Evolutionary conservation across 805 yeast species (phyloP), one percentile per base, ranked within the genome.

Genomic region (Saccharomycopsis capsularis): DNA sequence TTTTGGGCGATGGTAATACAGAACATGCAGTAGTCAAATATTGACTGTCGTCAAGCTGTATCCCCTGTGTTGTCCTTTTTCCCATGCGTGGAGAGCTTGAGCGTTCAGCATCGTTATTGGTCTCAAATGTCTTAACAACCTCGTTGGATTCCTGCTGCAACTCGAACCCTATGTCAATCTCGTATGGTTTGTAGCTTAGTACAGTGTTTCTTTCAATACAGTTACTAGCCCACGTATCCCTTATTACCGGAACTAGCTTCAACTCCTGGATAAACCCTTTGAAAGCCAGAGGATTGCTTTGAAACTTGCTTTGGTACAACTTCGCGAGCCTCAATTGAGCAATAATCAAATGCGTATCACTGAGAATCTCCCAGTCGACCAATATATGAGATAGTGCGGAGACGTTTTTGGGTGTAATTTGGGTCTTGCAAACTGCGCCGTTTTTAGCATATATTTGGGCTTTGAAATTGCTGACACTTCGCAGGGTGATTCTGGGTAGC

Each of bases 361-460:
- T 36, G 21, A 37, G 32, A 3, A 34, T 18, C 21, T 36, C 40
- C 4, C 19, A 19, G 13, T 48, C 48, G 18, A 51, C 44, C 1
- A 45, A 9, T 19, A 45, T 48, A 42, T 43, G 50, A 13, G 52
- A 48, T 35, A 46, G 24, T 15, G 27, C 9, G 7, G 22, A 15
- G 11, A 32, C 21, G 24, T 34, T 36, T 35, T 23, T 41, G 4
- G 18, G n/a, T 6, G 36, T 40, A 25, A 53, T 36, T 18, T 16
- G 42, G 46, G 42, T 48, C 6, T 30, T 45, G 16, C 63, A 50
- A 2, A 18, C 36, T 2, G 68, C 68, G 3, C 67, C 68, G 34
- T 61, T 47, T 15, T 48, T 43, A 27, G 49, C 47, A 59, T 63
- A 65, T 9, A 63, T 49, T 7, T 55, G 43, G 40, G 56, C 43